A percentile compares a stretch with the other conserved stretches of the same genome.
Conservation (phyloP, 2,329 filamentous ascomycete genomes). For the Trichoderma endophyticum region DNA sequence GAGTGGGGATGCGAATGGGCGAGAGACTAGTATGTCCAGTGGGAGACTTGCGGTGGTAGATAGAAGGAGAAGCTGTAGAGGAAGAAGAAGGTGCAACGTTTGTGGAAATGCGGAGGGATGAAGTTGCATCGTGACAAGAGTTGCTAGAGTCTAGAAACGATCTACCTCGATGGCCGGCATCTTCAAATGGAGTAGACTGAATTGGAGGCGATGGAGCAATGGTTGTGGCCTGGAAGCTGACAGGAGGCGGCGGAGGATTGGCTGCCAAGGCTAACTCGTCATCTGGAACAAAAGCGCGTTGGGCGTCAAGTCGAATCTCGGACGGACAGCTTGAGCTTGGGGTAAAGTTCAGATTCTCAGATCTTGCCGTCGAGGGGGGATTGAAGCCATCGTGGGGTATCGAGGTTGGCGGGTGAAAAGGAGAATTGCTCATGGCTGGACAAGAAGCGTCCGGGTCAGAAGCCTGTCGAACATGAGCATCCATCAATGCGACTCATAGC, state of each 20-base stretch:
- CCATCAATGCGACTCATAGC: conserved; percentile 11
- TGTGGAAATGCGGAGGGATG: conserved; percentile 39
- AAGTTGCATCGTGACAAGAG: conserved; percentile 15
- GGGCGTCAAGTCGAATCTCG: not conserved
- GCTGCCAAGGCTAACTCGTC: not conserved
- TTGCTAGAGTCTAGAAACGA: not conserved
- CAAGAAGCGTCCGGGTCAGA: conserved; percentile 17
- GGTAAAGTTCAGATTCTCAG: conserved; percentile 3
- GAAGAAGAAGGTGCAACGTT: conserved; percentile 27
- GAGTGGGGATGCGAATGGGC: conserved; percentile 27
- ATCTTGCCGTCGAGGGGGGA: conserved; percentile 20
- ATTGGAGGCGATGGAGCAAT: conserved; percentile 36
- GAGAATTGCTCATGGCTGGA: conserved; percentile 31
- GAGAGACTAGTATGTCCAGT: conserved; percentile 35
- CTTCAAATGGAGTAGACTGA: conserved; percentile 7
- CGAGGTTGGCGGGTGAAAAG: conserved; percentile 28
- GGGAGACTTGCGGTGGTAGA: conserved; percentile 34
- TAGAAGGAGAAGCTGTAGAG: conserved; percentile 22
- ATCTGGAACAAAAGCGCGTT: conserved; percentile 11
- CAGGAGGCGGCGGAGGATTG: not conserved
- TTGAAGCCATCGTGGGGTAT: conserved; percentile 28
- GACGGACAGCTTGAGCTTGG: conserved; percentile 9
- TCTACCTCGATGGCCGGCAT: not conserved
- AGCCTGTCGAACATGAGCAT: conserved; percentile 13
- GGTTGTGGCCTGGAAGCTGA: conserved; percentile 30